Conservation (phyloP, 2,329 filamentous ascomycete species). For the Lecanicillium sp. region DNA sequence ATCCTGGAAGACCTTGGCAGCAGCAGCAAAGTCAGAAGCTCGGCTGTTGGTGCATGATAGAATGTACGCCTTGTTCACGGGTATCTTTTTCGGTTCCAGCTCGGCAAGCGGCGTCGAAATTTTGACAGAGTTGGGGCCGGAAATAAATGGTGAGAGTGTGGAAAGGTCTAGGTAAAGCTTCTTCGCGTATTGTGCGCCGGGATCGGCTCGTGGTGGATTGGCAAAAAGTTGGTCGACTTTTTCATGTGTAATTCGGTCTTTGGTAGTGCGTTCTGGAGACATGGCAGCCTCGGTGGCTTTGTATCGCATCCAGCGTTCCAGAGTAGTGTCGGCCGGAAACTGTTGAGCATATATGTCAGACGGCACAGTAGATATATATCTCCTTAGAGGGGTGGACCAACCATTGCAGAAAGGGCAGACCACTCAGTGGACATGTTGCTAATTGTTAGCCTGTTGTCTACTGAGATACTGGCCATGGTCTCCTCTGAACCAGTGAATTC, state of each 20-base stretch:
- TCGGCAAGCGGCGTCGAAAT: conserved; percentile 69
- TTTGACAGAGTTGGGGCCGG: conserved; percentile 86
- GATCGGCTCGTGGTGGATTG: conserved; percentile 52
- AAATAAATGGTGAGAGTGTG: conserved; percentile 72
- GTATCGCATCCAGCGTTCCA: conserved; percentile 62
- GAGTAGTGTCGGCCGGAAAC: conserved; percentile 67
- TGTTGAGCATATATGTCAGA: conserved; percentile 20
- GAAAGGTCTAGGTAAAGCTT: conserved; percentile 47
- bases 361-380: not conserved
- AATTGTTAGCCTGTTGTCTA: conserved; percentile 66
- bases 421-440: conserved; percentile 74
- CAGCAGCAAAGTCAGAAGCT: conserved; percentile 70
- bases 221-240: conserved; percentile 61
- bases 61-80: conserved; percentile 77
- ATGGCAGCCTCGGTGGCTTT: conserved; percentile 66
- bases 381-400: not conserved
- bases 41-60: conserved; percentile 87
- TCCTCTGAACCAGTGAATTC: conserved; percentile 78
- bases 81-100: conserved; percentile 63
- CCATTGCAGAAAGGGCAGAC: conserved; percentile 47
- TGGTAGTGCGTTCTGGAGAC: conserved; percentile 36
- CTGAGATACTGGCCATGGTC: conserved; percentile 61
- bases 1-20: conserved; percentile 77
- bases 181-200: conserved; percentile 7
- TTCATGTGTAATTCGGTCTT: conserved; percentile 56